phyloP scores from a whole-genome alignment of 2,329 filamentous ascomycete genomes.

The Trichoderma sp. region DNA sequence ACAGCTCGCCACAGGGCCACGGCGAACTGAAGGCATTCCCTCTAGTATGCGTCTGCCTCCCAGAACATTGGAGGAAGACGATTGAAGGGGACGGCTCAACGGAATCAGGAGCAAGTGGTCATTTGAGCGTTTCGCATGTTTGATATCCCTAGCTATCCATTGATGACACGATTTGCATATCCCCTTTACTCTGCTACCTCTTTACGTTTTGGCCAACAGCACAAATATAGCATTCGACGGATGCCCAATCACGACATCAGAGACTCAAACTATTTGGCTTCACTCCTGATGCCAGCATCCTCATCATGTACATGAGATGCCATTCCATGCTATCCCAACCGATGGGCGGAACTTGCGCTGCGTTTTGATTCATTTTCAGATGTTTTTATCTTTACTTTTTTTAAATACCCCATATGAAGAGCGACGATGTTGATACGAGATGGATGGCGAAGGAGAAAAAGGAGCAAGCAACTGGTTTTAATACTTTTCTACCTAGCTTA shows the following conservation, averaged over 20 bases:
- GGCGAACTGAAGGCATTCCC: conserved; percentile 98
- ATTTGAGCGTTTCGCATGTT: conserved; percentile 34
- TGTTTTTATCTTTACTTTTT: conserved; percentile 8
- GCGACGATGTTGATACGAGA: conserved; percentile 20
- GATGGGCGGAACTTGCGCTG: conserved; percentile 15
- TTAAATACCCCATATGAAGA: conserved; percentile 29
- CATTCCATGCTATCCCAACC: conserved; percentile 2
- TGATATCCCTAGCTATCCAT: conserved; percentile 33
- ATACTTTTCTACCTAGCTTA: conserved; percentile 35
- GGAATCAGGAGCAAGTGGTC: conserved; percentile 59
- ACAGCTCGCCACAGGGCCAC: conserved; percentile 62
- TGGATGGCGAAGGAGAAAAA: background rate
- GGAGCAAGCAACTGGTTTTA: background rate
- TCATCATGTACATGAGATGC: conserved; percentile 29
- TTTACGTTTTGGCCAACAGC: background rate
- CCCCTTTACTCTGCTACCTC: background rate
- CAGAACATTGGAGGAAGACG: conserved; percentile 94
- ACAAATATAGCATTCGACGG: conserved; percentile 25
- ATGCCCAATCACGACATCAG: conserved; percentile 13
- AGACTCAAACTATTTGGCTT: background rate
- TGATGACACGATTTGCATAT: conserved; percentile 5
- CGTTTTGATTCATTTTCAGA: conserved; percentile 26
- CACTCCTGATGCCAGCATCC: background rate
- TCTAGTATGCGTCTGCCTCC: conserved; percentile 91
- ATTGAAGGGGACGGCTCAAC: conserved; percentile 85